These are phyloP conservation scores for Platismatia glauca DNA, from an alignment of 495 filamentous ascomycete genomes.

Conservation along the genomic window DNA sequence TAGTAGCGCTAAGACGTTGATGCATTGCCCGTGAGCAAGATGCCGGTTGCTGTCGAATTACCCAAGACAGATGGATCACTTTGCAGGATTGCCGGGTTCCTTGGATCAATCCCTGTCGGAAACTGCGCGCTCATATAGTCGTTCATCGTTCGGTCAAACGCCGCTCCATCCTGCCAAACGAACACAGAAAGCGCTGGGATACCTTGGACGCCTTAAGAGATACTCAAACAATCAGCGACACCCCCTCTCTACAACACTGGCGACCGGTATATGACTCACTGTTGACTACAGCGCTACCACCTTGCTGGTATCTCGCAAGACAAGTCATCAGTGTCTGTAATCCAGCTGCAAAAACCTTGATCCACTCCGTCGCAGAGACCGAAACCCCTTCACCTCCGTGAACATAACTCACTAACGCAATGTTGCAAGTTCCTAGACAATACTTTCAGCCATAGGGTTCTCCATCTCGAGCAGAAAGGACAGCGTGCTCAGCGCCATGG, in stretches of 20 bases:
- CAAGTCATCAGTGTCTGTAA: background rate
- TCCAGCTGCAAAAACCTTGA: background rate
- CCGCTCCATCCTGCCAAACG: conserved; percentile 2
- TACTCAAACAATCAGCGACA: background rate
- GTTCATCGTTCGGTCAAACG: background rate
- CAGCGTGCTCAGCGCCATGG: background rate
- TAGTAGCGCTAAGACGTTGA: background rate
- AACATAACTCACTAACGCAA: background rate
- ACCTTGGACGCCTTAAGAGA: background rate
- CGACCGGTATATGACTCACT: background rate
- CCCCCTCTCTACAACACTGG: background rate
- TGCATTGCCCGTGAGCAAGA: background rate
- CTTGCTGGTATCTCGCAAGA: background rate
- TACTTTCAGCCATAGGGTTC: background rate
- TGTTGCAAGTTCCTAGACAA: background rate
- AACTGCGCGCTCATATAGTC: background rate
- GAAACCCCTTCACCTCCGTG: background rate
- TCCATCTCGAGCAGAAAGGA: no score
- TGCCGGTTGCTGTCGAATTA: background rate
- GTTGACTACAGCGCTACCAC: background rate
- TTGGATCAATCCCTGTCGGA: background rate
- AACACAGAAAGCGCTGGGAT: background rate
- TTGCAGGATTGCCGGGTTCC: background rate
- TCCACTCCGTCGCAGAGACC: background rate
- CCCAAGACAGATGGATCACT: background rate